phyloP scores from a whole-genome alignment of 139 green algal genomes.

The Chlorella ohadii region DNA sequence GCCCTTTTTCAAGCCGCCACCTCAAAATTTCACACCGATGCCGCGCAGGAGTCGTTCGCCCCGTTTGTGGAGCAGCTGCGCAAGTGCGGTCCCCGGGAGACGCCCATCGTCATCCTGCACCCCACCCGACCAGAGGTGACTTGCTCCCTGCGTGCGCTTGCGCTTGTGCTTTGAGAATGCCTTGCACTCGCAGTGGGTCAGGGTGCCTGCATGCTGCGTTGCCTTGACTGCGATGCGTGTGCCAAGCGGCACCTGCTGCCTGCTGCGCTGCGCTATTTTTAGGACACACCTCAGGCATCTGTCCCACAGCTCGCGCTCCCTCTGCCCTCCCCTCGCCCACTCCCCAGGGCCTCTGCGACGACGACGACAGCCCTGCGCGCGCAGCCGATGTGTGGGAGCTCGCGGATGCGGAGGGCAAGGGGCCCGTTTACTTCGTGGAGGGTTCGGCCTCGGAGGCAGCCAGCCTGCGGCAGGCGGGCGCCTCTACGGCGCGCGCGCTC shows the following conservation, averaged over 20 bases:
- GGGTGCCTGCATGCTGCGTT: no score
- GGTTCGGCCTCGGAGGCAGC: slow-evolving; percentile 58
- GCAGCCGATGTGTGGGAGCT: background rate
- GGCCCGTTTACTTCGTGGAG: slow-evolving; percentile 45
- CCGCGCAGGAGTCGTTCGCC: slow-evolving; percentile 44
- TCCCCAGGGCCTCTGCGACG: background rate
- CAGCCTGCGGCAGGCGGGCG: slow-evolving; percentile 50
- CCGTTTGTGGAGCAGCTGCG: slow-evolving; percentile 63
- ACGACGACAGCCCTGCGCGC: background rate
- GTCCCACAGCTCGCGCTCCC: no score
- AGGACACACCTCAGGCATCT: no score
- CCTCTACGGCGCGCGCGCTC: slow-evolving; percentile 42
- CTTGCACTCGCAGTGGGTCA: no score
- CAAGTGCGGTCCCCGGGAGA: slow-evolving; percentile 19
- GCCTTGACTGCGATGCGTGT: no score
- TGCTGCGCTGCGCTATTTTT: no score
- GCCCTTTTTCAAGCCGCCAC: no score
- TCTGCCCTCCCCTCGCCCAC: no score
- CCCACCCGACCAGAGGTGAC: slow-evolving; percentile 26
- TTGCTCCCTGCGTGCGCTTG: no score
- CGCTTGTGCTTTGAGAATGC: no score
- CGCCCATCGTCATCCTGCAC: slow-evolving; percentile 66
- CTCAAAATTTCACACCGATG: no score
- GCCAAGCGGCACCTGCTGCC: no score
- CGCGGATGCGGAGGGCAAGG: slow-evolving; percentile 9